phyloP scores from a whole-genome alignment of 192 early-diverging fungal genomes.

The Chytriomyces sp. region DNA sequence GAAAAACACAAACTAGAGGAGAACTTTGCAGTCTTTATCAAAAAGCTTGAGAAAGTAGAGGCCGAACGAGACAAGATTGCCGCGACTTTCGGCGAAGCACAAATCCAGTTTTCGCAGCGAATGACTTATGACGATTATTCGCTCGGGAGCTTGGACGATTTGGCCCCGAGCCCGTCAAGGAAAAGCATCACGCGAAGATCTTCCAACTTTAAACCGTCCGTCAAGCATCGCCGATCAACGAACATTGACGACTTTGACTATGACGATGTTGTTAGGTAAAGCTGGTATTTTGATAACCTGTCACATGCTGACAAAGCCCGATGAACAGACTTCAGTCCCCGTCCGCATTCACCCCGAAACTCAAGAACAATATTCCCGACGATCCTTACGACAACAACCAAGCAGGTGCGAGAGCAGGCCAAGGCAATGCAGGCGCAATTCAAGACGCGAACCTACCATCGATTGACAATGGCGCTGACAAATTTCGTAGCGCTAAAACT shows the following conservation, averaged over 20 bases:
- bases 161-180: background rate
- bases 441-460: background rate
- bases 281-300: background rate
- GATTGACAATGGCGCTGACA: background rate
- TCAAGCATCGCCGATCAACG: background rate
- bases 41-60: constrained; percentile 36
- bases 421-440: background rate
- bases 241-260: constrained; percentile 18
- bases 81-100: constrained; percentile 15
- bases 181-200: constrained; percentile 12
- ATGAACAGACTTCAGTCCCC: constrained; percentile 20
- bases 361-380: constrained; percentile 3
- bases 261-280: constrained; percentile 34
- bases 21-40: constrained; percentile 26
- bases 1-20: constrained; percentile 41
- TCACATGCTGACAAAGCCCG: background rate
- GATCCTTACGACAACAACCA: constrained; percentile 8
- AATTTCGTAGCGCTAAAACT: constrained; percentile 24
- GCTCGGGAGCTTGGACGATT: constrained; percentile 17
- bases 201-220: background rate
- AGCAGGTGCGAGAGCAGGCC: background rate
- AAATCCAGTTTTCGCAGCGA: constrained; percentile 34
- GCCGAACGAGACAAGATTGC: constrained; percentile 31
- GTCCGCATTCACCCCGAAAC: constrained; percentile 31
- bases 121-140: constrained; percentile 24